Percentiles rank a stretch among this genome's conserved stretches.
phyloP scores from a whole-genome alignment of 2,329 filamentous ascomycete genomes.

The Alternaria solani region DNA sequence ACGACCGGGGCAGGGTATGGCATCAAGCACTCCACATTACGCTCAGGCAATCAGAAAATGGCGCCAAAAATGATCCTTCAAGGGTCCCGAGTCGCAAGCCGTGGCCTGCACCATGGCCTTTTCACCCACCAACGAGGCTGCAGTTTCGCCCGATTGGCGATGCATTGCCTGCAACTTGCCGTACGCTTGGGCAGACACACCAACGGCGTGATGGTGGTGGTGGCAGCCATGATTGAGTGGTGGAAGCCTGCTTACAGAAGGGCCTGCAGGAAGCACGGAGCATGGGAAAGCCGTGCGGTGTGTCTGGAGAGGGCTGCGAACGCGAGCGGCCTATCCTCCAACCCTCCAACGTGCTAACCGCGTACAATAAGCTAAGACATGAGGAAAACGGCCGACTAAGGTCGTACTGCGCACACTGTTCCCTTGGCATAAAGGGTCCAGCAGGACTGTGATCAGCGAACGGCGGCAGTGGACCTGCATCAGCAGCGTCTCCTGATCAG shows the following conservation, averaged over 20 bases:
- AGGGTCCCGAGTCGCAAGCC: conserved; percentile 32
- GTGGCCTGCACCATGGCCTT: conserved; percentile 29
- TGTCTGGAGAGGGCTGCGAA: conserved; percentile 24
- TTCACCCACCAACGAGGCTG: conserved; percentile 22
- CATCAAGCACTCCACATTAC: conserved; percentile 42
- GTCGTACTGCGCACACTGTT: conserved; percentile 25
- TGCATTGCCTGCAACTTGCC: conserved; percentile 40
- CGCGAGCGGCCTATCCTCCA: conserved; percentile 23
- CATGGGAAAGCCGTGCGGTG: conserved; percentile 22
- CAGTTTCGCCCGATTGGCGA: conserved; percentile 29
- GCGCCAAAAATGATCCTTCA: conserved; percentile 34
- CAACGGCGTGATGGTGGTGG: conserved; percentile 20
- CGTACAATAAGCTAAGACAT: conserved; percentile 44
- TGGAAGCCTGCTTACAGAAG: conserved; percentile 35
- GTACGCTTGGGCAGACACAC: conserved; percentile 8
- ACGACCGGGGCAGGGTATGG: conserved; percentile 40
- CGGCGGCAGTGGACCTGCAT: conserved; percentile 44
- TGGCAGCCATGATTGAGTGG: conserved; percentile 30
- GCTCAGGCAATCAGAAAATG: conserved; percentile 37
- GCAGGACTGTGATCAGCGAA: conserved; percentile 29
- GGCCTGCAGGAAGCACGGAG: conserved; percentile 40
- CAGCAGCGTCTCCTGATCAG: conserved; percentile 31
- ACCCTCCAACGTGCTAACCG: conserved; percentile 26
- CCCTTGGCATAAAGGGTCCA: conserved; percentile 28
- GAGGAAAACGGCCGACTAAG: conserved; percentile 19